Evolutionary conservation across 2,329 filamentous ascomycete genomes (phyloP), one percentile per base, ranked within the genome.

Genomic region (Diaporthe citriasiana): DNA sequence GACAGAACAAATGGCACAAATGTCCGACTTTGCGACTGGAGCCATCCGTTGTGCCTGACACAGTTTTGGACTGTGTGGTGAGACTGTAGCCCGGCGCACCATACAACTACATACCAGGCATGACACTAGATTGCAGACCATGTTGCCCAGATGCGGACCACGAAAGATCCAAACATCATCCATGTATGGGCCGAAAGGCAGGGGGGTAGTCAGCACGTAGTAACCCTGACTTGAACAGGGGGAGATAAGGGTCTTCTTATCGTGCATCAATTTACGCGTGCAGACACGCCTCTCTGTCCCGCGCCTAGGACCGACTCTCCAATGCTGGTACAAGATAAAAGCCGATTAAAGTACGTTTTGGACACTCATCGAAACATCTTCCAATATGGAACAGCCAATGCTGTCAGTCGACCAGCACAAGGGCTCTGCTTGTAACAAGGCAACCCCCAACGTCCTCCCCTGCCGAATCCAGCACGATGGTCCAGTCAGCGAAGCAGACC

Each of bases 381-480:
- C 12, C 56, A 59, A 69, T 66, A 87, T 87, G 86, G 79, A 83
- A 9, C 82, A 83, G 73, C 81, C 84, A 50, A 87, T 88, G 22
- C 82, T 89, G 35, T 78, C 79, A 4, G 79, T 89, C 40, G 79
- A 81, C 33, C 71, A 77, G n/a, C 75, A 79, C 7, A 72, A 77
- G 33, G 71, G 78, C 3, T 70, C 74, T 8, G 73, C 73, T 3
- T 53, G 63, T 68, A 56, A 73, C 27, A 86, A 87, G 74, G 86
- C 86, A 71, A 90, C 87, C 0, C 89, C 93, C 5, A 93, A 98
- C 79, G 85, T 98, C 27, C 87, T 98, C 19, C 95, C 95, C 4
- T 97, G 94, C 79, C 90, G 91, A 71, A 90, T 98, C 79, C 89
- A 95, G 78, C 93, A 97, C 82, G 90, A 93, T 78, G 95, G 95